These are phyloP conservation scores for Adansonia madagascariensis DNA, from an alignment of 441 rosid species.

Conservation along the genomic window DNA sequence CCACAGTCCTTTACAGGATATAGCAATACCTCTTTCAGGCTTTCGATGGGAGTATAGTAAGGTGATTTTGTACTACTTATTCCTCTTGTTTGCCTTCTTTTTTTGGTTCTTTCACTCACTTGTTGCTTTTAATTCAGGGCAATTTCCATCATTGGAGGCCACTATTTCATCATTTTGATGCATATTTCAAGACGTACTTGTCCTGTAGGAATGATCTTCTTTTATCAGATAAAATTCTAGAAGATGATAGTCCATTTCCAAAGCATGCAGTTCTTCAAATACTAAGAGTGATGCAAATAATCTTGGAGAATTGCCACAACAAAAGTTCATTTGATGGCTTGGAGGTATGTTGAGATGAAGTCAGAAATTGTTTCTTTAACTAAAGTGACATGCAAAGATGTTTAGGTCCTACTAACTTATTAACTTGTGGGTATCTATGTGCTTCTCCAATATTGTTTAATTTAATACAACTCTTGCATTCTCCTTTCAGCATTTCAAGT, in stretches of 20 bases:
- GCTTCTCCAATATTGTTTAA: conserved; percentile 18
- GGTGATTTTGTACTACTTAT: conserved; percentile 47
- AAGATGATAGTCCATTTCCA: conserved; percentile 78
- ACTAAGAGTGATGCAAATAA: conserved; percentile 85
- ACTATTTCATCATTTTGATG: conserved; percentile 88
- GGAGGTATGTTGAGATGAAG: conserved; percentile 62
- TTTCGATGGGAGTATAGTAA: conserved; percentile 92
- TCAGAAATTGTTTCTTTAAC: conserved; percentile 6
- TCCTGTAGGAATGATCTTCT: conserved; percentile 82
- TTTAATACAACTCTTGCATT: conserved; percentile 30
- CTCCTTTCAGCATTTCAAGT: conserved; percentile 85
- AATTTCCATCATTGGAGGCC: conserved; percentile 99
- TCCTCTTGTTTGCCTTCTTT: conserved; percentile 9
- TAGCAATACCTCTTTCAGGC: conserved; percentile 97
- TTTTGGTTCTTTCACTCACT: conserved; percentile 34
- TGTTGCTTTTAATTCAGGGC: conserved; percentile 61
- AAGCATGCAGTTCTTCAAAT: conserved; percentile 84
- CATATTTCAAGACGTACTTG: conserved; percentile 83
- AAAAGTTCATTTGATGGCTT: conserved; percentile 91
- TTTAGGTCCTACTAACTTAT: conserved; percentile 1
- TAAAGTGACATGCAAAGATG: not conserved
- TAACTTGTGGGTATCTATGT: not conserved
- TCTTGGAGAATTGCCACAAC: conserved; percentile 92
- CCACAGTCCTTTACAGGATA: conserved; percentile 93
- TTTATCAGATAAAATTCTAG: conserved; percentile 69